Conservation (phyloP, 2,329 filamentous ascomycete species). For the Ilyonectria robusta region DNA sequence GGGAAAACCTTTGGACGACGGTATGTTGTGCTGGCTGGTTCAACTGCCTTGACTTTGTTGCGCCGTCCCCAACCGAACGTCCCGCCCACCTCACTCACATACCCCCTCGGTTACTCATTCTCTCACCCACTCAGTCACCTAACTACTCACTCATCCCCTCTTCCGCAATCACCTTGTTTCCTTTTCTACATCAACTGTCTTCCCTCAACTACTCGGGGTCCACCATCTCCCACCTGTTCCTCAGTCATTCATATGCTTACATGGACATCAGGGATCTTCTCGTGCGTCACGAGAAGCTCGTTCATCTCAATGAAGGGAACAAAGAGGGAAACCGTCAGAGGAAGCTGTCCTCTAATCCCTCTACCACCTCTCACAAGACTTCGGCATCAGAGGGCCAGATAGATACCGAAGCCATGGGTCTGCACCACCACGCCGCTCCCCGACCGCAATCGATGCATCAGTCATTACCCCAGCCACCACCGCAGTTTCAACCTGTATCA, state of each 20-base stretch:
- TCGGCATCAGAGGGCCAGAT: slow-evolving; percentile 64
- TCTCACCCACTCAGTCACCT: slow-evolving; percentile 15
- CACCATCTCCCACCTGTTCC: slow-evolving; percentile 3
- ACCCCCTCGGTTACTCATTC: not conserved
- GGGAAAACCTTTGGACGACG: slow-evolving; percentile 74
- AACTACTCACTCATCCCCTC: slow-evolving; percentile 25
- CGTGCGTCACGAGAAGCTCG: slow-evolving; percentile 75
- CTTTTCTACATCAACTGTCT: slow-evolving; percentile 8
- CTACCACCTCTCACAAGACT: slow-evolving; percentile 59
- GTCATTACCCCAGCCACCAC: slow-evolving; percentile 43
- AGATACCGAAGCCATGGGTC: slow-evolving; percentile 62
- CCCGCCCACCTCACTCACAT: slow-evolving; percentile 31
- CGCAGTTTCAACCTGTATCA: slow-evolving; percentile 58
- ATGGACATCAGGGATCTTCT: slow-evolving; percentile 76
- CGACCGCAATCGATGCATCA: slow-evolving; percentile 48
- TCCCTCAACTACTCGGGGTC: not conserved
- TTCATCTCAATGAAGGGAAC: slow-evolving; percentile 72
- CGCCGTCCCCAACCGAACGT: slow-evolving; percentile 34
- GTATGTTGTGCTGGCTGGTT: slow-evolving; percentile 58
- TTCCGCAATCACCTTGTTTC: slow-evolving; percentile 25
- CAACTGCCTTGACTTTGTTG: slow-evolving; percentile 39
- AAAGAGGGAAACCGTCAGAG: slow-evolving; percentile 67
- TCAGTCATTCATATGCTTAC: slow-evolving; percentile 58
- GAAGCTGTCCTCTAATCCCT: slow-evolving; percentile 64
- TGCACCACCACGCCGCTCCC: slow-evolving; percentile 53